Evolutionary conservation across 129 eudicot genomes (phyloP).

Genomic region (Gnaphalium uliginosum): DNA sequence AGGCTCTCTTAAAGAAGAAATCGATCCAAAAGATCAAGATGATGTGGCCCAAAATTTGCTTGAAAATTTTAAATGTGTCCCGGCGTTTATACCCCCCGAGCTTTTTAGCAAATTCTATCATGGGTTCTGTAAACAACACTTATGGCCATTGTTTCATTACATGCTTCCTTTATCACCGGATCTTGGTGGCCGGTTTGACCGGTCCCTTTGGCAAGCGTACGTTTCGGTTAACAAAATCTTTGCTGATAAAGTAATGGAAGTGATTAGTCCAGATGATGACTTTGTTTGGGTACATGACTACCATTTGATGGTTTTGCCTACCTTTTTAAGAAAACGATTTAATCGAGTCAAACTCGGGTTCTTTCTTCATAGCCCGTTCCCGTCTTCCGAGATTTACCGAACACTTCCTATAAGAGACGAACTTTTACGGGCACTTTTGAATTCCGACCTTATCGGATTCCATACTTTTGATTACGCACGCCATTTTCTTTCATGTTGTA

Average conservation of each 20-base stretch:
- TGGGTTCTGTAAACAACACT: constrained; percentile 86
- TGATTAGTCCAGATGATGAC: constrained; percentile 88
- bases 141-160: constrained; percentile 95
- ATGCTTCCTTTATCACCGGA: constrained; percentile 94
- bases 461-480: constrained; percentile 89
- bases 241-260: constrained; percentile 96
- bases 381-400: constrained; percentile 87
- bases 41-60: constrained; percentile 76
- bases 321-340: constrained; percentile 78
- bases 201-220: constrained; percentile 88
- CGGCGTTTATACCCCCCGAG: constrained; percentile 81
- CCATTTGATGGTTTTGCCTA: constrained; percentile 87
- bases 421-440: constrained; percentile 74
- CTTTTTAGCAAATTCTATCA: constrained; percentile 80
- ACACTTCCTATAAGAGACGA: constrained; percentile 81
- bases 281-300: constrained; percentile 92
- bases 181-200: constrained; percentile 88
- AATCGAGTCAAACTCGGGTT: constrained; percentile 86
- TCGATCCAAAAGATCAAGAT: constrained; percentile 76
- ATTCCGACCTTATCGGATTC: constrained; percentile 84
- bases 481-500: constrained; percentile 87
- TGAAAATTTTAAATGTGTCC: constrained; percentile 83
- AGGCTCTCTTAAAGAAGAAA: constrained; percentile 71
- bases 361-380: constrained; percentile 78
- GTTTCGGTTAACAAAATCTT: constrained; percentile 88